Percentiles rank a stretch among this genome's conserved stretches.
Conservation (phyloP, 169 alveolate genomes). For the Eimeria zaria region DNA sequence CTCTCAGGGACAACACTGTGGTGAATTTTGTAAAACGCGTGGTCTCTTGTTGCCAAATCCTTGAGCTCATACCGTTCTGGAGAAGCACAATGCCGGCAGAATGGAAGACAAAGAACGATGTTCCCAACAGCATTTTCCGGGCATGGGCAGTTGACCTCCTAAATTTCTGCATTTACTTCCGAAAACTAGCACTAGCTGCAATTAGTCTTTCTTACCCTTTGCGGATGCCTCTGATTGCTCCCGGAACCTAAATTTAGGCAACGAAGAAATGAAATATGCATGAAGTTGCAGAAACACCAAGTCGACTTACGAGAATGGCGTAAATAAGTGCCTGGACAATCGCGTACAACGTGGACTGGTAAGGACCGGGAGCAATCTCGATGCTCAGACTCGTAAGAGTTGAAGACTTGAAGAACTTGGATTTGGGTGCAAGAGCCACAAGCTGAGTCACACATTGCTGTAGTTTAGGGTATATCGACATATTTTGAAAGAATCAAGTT, state of each 20-base stretch:
- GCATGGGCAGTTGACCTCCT: constrained; percentile 67
- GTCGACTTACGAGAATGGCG: constrained; percentile 24
- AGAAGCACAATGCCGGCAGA: constrained; percentile 58
- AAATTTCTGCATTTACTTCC: not conserved
- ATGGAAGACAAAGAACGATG: constrained; percentile 46
- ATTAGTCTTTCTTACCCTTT: constrained; percentile 12
- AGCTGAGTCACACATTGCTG: not conserved
- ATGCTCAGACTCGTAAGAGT: constrained; percentile 37
- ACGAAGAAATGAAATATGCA: not conserved
- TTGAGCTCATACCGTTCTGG: constrained; percentile 42
- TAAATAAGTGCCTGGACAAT: constrained; percentile 57
- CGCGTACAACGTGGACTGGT: constrained; percentile 43
- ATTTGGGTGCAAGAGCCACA: constrained; percentile 66
- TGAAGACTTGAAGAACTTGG: constrained; percentile 67
- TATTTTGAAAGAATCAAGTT: not conserved
- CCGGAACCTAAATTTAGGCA: not conserved
- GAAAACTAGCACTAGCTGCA: not conserved
- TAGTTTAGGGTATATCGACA: not conserved
- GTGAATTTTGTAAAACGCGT: not conserved
- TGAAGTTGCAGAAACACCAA: not conserved
- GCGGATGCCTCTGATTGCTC: constrained; percentile 67
- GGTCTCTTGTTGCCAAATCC: not conserved
- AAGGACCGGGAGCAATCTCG: constrained; percentile 68
- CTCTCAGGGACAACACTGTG: constrained; percentile 63
- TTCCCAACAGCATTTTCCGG: constrained; percentile 43